phyloP scores from a whole-genome alignment of 2,329 filamentous ascomycete species.

The Pseudovirgaria hyperparasitica region DNA sequence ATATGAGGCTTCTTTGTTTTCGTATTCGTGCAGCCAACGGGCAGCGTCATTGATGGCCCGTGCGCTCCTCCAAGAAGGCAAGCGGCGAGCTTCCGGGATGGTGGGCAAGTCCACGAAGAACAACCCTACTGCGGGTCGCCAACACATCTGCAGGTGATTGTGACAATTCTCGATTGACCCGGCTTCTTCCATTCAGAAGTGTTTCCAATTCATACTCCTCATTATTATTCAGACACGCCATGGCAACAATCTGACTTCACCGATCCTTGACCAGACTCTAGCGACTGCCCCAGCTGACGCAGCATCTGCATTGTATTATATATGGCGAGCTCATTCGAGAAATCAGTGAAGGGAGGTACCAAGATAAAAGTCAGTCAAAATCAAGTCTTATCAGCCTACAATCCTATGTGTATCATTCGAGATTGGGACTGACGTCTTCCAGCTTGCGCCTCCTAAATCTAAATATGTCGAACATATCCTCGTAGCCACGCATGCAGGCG shows the following conservation, averaged over 20 bases:
- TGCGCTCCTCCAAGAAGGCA: no score
- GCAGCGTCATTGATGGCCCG: no score
- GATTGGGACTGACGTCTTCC: slow-evolving; percentile 4
- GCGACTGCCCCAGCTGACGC: not conserved
- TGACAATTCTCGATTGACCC: no score
- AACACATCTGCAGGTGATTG: no score
- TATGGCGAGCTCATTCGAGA: slow-evolving; percentile 90
- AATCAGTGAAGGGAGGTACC: slow-evolving; percentile 96
- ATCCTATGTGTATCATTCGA: slow-evolving; percentile 1
- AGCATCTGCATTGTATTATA: slow-evolving; percentile 8
- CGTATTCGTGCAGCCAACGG: no score
- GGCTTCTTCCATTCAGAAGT: no score
- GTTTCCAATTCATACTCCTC: slow-evolving; percentile 7
- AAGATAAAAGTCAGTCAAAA: slow-evolving; percentile 71
- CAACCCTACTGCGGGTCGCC: no score
- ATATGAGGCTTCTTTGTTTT: no score
- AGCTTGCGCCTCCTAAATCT: slow-evolving; percentile 93
- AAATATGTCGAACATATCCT: slow-evolving; percentile 99
- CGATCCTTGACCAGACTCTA: no score
- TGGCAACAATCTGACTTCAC: not conserved
- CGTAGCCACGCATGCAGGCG: slow-evolving; percentile 84
- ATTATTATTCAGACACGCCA: no score
- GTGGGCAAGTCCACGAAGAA: no score
- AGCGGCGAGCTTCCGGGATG: no score
- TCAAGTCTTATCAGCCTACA: not conserved